Percentiles rank a stretch among this genome's conserved stretches.
Conservation (phyloP, 1,284 basidiomycete genomes). For the Stereum hirsutum region DNA sequence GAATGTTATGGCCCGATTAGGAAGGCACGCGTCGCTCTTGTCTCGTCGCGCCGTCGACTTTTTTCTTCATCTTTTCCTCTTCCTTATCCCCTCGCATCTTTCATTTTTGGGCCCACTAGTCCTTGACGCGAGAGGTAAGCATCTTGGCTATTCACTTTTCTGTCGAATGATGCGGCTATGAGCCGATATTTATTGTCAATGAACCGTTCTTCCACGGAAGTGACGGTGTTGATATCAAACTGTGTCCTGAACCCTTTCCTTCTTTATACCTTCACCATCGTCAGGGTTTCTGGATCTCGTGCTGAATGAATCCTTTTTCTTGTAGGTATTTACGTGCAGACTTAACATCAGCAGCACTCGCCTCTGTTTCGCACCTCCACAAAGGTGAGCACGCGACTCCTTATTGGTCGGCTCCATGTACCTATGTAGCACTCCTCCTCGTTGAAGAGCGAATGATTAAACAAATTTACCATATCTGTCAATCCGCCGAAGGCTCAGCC, state of each 20-base stretch:
- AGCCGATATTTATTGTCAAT: constrained; percentile 67
- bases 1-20: too few species aligned
- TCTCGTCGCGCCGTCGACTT: neutral
- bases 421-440: too few species aligned
- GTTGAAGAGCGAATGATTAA: constrained; percentile 28
- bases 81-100: constrained; percentile 1
- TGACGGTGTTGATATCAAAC: constrained; percentile 50
- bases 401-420: too few species aligned
- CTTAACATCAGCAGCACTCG: too few species aligned
- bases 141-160: neutral
- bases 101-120: neutral
- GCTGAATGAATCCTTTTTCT: neutral
- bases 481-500: constrained; percentile 36
- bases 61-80: neutral
- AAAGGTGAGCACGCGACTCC: too few species aligned
- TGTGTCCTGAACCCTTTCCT: constrained; percentile 23
- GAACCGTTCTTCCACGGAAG: too few species aligned
- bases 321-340: neutral
- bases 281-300: neutral
- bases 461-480: constrained; percentile 42
- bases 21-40: neutral
- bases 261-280: neutral
- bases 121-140: too few species aligned
- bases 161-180: constrained; percentile 36
- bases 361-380: too few species aligned